Conservation (phyloP, 2,329 filamentous ascomycete species). For the Hymenoscyphus occultus region DNA sequence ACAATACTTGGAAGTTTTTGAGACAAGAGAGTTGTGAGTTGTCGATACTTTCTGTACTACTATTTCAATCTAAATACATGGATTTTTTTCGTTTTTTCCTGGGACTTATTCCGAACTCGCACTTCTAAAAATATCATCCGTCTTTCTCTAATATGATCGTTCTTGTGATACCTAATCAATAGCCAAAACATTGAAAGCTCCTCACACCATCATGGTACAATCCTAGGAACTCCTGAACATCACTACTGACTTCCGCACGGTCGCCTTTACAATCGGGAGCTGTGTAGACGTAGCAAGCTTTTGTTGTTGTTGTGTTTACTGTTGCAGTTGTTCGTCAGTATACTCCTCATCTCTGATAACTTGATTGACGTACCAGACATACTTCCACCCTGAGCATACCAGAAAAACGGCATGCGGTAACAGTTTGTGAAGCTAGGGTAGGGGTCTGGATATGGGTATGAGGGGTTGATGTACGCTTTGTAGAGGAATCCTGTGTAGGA, state of each 20-base stretch:
- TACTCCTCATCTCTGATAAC: no score
- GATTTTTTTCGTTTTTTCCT: background rate
- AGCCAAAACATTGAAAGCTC: conserved; percentile 4
- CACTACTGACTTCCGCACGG: background rate
- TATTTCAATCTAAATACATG: background rate
- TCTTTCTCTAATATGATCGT: no score
- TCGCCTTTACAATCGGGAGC: background rate
- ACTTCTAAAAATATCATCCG: background rate
- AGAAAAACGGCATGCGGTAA: background rate
- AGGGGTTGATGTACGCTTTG: background rate
- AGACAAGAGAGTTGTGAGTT: background rate
- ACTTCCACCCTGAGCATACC: background rate
- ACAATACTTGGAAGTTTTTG: background rate
- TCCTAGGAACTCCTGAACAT: conserved; percentile 1
- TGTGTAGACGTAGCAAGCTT: background rate
- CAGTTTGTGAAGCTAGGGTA: background rate
- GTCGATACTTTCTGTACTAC: background rate
- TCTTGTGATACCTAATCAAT: background rate
- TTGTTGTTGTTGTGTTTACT: background rate
- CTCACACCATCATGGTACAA: background rate
- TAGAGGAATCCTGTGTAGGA: background rate
- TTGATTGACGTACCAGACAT: background rate
- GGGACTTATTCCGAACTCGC: background rate
- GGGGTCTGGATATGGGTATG: background rate
- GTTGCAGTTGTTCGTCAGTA: no score